Percentiles rank a stretch among this genome's conserved stretches.
These are phyloP conservation scores for Aspergillus mulundensis DNA, from an alignment of 495 filamentous ascomycete species.

Conservation along the genomic window DNA sequence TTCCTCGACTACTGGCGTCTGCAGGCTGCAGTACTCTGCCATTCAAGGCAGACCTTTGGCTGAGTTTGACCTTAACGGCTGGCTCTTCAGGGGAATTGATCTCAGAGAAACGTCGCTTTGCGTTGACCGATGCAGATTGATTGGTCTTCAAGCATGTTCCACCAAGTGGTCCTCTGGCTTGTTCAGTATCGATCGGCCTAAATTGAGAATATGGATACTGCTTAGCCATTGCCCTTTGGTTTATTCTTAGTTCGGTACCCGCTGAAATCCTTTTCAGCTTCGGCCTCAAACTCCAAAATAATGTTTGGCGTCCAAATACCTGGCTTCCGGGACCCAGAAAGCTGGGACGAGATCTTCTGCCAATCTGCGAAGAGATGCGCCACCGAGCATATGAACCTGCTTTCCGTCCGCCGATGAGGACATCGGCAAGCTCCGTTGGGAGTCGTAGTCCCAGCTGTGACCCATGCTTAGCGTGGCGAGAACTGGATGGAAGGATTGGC, in stretches of 20 bases:
- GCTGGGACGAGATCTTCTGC: constrained; percentile 19
- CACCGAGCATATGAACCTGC: constrained; percentile 12
- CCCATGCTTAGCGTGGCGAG: constrained; percentile 22
- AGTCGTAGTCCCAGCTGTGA: background rate
- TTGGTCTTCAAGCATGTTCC: background rate
- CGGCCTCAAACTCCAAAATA: constrained; percentile 6
- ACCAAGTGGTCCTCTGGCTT: background rate
- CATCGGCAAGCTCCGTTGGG: background rate
- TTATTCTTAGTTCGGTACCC: constrained; percentile 1
- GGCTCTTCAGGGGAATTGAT: constrained; percentile 9
- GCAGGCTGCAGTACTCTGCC: background rate
- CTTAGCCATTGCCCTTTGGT: background rate
- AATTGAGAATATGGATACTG: background rate
- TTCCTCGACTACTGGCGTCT: background rate
- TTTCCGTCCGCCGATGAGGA: background rate
- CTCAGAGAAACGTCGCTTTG: background rate
- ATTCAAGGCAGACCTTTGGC: background rate
- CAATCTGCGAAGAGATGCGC: constrained; percentile 8
- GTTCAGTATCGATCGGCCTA: background rate
- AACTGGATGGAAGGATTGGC: background rate
- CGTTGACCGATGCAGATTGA: background rate
- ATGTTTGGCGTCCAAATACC: constrained; percentile 12
- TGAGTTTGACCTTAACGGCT: constrained; percentile 8
- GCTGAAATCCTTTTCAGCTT: constrained; percentile 10
- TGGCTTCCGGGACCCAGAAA: constrained; percentile 23